phyloP scores from a whole-genome alignment of 2,329 filamentous ascomycete genomes.

The Trichoderma polysporum region DNA sequence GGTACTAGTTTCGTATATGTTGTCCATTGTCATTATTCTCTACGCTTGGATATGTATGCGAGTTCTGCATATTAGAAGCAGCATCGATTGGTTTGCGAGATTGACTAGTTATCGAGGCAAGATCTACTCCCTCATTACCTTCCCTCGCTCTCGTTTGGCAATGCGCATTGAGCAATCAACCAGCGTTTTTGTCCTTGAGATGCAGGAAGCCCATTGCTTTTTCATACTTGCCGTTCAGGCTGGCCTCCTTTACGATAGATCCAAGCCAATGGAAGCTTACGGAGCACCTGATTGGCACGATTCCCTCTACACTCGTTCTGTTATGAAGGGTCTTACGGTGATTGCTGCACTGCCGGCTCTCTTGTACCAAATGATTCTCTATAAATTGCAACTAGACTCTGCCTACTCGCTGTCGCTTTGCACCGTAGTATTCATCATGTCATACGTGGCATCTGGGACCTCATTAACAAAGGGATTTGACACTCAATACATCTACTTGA shows the following conservation, averaged over 20 bases:
- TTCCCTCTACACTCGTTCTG: neutral
- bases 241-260: neutral
- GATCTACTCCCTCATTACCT: neutral
- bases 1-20: constrained; percentile 11
- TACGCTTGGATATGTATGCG: constrained; percentile 10
- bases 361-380: neutral
- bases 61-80: neutral
- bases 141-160: neutral
- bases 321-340: neutral
- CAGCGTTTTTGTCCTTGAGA: neutral
- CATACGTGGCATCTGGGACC: neutral
- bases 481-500: neutral
- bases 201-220: constrained; percentile 21
- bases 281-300: too few relatives aligned
- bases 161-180: neutral
- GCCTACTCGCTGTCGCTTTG: neutral
- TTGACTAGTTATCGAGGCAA: neutral
- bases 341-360: neutral
- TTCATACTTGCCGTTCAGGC: constrained; percentile 11
- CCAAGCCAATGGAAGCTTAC: too few relatives aligned
- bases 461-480: neutral
- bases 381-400: neutral
- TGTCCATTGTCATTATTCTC: neutral
- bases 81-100: neutral
- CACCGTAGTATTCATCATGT: neutral